Conservation (phyloP, 1,139 yeast species). For the Nakaseomyces uthaithaninus region DNA sequence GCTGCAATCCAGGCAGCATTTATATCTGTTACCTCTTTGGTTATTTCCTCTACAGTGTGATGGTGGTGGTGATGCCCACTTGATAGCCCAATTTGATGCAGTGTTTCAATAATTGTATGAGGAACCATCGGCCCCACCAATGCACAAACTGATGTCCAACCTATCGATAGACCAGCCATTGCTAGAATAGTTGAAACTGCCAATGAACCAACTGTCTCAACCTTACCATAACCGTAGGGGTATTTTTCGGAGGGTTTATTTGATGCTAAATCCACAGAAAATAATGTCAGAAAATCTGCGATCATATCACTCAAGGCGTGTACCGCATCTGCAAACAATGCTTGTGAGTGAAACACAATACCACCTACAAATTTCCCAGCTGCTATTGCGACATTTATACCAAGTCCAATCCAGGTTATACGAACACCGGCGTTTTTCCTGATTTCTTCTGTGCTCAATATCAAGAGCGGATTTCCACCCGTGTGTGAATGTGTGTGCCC, state of each 20-base stretch:
- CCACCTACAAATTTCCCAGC: constrained; percentile 84
- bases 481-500: constrained; percentile 34
- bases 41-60: constrained; percentile 32
- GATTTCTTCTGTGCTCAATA: constrained; percentile 36
- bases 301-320: constrained; percentile 90
- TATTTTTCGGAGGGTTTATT: constrained; percentile 56
- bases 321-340: constrained; percentile 85
- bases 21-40: constrained; percentile 52
- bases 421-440: constrained; percentile 75
- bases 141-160: constrained; percentile 72
- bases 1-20: constrained; percentile 96
- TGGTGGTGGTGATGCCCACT: constrained; percentile 34
- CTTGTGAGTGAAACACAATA: constrained; percentile 84
- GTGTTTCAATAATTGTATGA: constrained; percentile 41
- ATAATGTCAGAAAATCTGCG: constrained; percentile 80
- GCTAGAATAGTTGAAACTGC: constrained; percentile 76
- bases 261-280: constrained; percentile 74
- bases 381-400: constrained; percentile 86
- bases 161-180: constrained; percentile 83
- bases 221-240: constrained; percentile 87
- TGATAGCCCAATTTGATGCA: constrained; percentile 21
- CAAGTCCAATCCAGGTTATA: constrained; percentile 84
- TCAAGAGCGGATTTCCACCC: constrained; percentile 29
- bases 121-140: constrained; percentile 63
- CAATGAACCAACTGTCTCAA: constrained; percentile 85